Evolutionary conservation across 306 rosid species (phyloP).

Genomic region (Erythrophleum fordii): DNA sequence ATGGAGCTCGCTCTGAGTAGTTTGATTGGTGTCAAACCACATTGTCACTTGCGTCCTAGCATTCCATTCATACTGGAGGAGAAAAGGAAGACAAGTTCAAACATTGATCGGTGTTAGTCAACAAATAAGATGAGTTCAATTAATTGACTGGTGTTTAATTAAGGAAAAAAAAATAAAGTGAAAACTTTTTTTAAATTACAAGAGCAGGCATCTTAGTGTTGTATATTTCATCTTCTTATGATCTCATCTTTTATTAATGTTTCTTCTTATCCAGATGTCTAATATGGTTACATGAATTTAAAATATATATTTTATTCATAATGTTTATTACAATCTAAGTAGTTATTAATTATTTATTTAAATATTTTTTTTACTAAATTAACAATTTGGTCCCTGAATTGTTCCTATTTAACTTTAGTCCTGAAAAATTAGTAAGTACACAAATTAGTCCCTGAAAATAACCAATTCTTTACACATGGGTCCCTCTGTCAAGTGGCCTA

Average conservation of each 20-base stretch:
- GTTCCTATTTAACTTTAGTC: too few species aligned
- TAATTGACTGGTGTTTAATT: background rate
- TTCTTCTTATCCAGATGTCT: background rate
- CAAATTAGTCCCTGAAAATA: too few species aligned
- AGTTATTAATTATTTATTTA: background rate
- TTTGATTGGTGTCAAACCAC: slow-evolving; percentile 86
- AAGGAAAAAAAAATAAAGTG: background rate
- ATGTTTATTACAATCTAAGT: background rate
- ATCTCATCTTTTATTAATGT: background rate
- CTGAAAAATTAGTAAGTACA: too few species aligned
- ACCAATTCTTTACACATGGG: too few species aligned
- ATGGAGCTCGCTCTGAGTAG: slow-evolving; percentile 82
- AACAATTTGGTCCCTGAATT: too few species aligned
- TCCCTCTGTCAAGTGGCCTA: too few species aligned
- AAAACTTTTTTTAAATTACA: background rate
- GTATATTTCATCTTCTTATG: background rate
- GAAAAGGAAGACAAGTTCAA: slow-evolving; percentile 15
- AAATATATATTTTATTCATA: background rate
- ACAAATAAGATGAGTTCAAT: background rate
- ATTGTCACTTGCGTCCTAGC: slow-evolving; percentile 94
- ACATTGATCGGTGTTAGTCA: background rate
- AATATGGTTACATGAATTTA: background rate
- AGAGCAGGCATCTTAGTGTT: background rate
- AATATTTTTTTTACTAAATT: too few species aligned
- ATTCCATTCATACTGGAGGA: slow-evolving; percentile 90